These are phyloP conservation scores for Russula dissimulans DNA, from an alignment of 768 basidiomycete species.

Conservation along the genomic window DNA sequence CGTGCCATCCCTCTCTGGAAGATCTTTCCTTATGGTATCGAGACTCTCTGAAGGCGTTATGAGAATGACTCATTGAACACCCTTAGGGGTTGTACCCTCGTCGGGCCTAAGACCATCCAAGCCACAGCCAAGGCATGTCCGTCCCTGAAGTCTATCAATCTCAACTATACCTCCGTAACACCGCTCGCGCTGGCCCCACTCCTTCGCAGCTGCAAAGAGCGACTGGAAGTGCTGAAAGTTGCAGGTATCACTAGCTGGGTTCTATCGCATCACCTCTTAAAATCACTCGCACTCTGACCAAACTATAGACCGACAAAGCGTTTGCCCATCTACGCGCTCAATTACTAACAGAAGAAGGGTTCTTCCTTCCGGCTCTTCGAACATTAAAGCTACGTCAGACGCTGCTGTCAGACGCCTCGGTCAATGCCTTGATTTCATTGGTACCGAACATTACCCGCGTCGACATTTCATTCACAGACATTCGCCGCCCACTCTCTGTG, in stretches of 20 bases:
- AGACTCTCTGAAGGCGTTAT: not conserved
- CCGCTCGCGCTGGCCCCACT: slow-evolving; percentile 40
- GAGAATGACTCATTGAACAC: slow-evolving; percentile 6
- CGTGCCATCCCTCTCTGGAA: slow-evolving; percentile 35
- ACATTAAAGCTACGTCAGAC: slow-evolving; percentile 54
- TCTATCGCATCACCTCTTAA: not conserved
- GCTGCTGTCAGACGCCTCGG: slow-evolving; percentile 39
- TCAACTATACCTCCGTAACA: slow-evolving; percentile 51
- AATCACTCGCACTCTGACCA: not conserved
- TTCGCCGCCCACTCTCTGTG: slow-evolving; percentile 32
- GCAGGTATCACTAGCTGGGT: slow-evolving; percentile 58
- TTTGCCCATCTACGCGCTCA: slow-evolving; percentile 37
- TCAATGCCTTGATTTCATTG: slow-evolving; percentile 33
- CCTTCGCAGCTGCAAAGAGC: slow-evolving; percentile 30
- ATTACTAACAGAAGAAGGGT: slow-evolving; percentile 17
- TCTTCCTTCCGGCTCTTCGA: slow-evolving; percentile 34
- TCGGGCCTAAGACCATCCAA: slow-evolving; percentile 39
- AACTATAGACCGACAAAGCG: slow-evolving; percentile 45
- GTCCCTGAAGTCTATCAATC: slow-evolving; percentile 40
- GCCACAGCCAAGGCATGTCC: slow-evolving; percentile 36
- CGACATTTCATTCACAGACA: slow-evolving; percentile 55
- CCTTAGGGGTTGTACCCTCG: slow-evolving; percentile 51
- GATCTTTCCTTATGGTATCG: slow-evolving; percentile 47
- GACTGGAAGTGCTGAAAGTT: slow-evolving; percentile 48
- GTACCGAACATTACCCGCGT: slow-evolving; percentile 46